phyloP scores from a whole-genome alignment of 2,329 filamentous ascomycete genomes.

The Coleophoma eucalyptorum region DNA sequence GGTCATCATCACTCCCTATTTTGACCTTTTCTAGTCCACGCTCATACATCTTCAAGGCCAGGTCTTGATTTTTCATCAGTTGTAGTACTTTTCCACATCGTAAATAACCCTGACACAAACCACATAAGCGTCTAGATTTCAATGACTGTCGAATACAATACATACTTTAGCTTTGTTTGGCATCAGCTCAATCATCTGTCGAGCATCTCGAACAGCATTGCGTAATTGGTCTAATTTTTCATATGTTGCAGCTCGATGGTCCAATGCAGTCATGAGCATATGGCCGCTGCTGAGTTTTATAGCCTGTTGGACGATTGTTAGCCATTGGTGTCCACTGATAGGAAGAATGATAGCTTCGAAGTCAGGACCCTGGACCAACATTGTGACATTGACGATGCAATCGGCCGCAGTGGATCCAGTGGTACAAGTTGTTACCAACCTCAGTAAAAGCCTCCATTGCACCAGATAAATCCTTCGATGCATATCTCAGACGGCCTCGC shows the following conservation, averaged over 20 bases:
- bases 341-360: no score
- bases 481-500: constrained; percentile 22
- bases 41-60: constrained; percentile 29
- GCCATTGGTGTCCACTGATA: not conserved
- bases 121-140: not conserved
- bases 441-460: constrained; percentile 18
- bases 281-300: constrained; percentile 17
- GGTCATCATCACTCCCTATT: constrained; percentile 22
- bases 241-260: constrained; percentile 28
- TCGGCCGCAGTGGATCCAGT: not conserved
- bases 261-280: constrained; percentile 24
- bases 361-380: not conserved
- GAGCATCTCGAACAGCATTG: constrained; percentile 25
- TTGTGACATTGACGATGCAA: not conserved
- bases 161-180: constrained; percentile 24
- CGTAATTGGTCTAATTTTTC: constrained; percentile 25
- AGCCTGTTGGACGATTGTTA: constrained; percentile 15
- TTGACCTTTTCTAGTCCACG: constrained; percentile 27
- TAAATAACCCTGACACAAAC: constrained; percentile 25
- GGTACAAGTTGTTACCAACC: constrained; percentile 2
- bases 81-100: constrained; percentile 27
- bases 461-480: constrained; percentile 20
- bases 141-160: not conserved
- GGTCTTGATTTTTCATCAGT: constrained; percentile 19
- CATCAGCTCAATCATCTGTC: constrained; percentile 26